Evolutionary conservation across 2,329 filamentous ascomycete species (phyloP).

Genomic region (Calonectria pteridis): DNA sequence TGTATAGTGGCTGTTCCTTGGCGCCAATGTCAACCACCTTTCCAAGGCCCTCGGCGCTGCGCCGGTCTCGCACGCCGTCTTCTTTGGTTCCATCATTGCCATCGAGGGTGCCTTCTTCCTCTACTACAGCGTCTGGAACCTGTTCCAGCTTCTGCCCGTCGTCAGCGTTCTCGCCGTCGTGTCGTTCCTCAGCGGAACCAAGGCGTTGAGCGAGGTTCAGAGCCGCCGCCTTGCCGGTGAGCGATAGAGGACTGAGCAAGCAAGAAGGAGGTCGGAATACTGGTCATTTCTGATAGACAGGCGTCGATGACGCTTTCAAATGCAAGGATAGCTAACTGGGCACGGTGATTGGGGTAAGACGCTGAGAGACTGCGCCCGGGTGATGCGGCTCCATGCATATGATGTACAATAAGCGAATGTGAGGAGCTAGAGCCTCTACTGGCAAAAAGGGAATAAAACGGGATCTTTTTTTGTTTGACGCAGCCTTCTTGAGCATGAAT

Average conservation of each 20-base stretch:
- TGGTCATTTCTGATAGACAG: slow-evolving; percentile 13
- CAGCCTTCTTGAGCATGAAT: background rate
- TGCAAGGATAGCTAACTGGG: background rate
- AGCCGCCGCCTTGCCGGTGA: slow-evolving; percentile 83
- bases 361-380: slow-evolving; percentile 7
- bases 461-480: slow-evolving; percentile 6
- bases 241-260: slow-evolving; percentile 53
- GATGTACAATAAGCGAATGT: slow-evolving; percentile 31
- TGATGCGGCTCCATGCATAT: slow-evolving; percentile 24
- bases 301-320: background rate
- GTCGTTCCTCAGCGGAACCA: slow-evolving; percentile 87
- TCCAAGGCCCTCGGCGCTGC: slow-evolving; percentile 80
- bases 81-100: slow-evolving; percentile 87
- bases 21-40: slow-evolving; percentile 85
- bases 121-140: slow-evolving; percentile 92
- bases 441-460: slow-evolving; percentile 27
- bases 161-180: slow-evolving; percentile 76
- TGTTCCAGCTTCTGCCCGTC: slow-evolving; percentile 89
- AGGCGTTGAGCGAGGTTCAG: slow-evolving; percentile 94
- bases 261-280: background rate
- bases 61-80: slow-evolving; percentile 84
- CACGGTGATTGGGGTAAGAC: slow-evolving; percentile 5
- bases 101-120: slow-evolving; percentile 95
- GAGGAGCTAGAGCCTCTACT: slow-evolving; percentile 18
- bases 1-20: slow-evolving; percentile 80